A percentile compares a stretch with the other conserved stretches of the same genome.
Evolutionary conservation across 106 monocot species (phyloP).

Genomic region (Allium cepa): DNA sequence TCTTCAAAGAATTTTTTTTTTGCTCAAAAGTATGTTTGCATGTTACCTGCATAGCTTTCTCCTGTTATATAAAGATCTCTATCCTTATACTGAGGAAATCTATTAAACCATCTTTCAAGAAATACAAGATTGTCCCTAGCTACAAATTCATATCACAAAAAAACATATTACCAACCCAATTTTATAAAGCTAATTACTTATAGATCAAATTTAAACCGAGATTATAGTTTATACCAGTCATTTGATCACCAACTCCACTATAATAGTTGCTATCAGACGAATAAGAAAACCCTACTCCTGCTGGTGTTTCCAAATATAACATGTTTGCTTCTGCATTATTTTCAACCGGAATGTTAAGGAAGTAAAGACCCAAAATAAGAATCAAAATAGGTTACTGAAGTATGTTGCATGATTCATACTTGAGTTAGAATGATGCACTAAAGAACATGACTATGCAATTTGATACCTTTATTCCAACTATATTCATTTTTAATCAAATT

Average conservation of each 20-base stretch:
- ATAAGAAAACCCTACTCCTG: conserved; percentile 24
- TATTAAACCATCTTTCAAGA: conserved; percentile 53
- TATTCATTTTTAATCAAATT: conserved; percentile 70
- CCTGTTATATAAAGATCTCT: conserved; percentile 77
- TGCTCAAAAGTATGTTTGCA: neutral
- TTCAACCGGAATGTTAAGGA: neutral
- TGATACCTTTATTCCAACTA: conserved; percentile 95
- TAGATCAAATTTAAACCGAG: neutral
- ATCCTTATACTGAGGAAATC: conserved; percentile 70
- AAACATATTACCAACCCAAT: conserved; percentile 2
- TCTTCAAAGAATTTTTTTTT: neutral
- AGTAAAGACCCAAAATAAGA: neutral
- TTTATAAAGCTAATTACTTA: neutral
- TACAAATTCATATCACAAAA: conserved; percentile 12
- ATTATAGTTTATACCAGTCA: conserved; percentile 11
- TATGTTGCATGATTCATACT: neutral
- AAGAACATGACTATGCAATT: neutral
- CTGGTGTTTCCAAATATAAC: conserved; percentile 22
- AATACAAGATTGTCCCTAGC: conserved; percentile 88
- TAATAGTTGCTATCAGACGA: conserved; percentile 15
- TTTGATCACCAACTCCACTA: conserved; percentile 11
- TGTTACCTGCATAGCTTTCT: conserved; percentile 85
- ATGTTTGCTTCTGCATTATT: conserved; percentile 13
- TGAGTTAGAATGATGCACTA: neutral
- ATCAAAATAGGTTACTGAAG: conserved; percentile 2